These are phyloP conservation scores for Tremellales sp. DNA, from an alignment of 1,284 basidiomycete species.

Conservation along the genomic window DNA sequence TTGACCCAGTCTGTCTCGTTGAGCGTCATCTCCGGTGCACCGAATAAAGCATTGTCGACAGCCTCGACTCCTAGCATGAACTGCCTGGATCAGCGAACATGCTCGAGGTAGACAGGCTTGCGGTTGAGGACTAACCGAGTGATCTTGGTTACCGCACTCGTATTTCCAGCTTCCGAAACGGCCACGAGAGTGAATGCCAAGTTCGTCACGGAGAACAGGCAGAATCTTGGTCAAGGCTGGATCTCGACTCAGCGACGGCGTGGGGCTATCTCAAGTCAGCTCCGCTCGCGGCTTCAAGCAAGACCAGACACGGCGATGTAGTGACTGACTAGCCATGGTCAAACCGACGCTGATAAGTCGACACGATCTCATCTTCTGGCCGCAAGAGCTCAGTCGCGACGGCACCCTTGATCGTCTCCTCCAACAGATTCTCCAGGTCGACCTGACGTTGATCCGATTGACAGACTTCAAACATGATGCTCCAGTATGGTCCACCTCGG, in stretches of 20 bases:
- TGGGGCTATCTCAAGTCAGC: conserved; percentile 42
- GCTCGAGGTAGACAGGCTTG: background rate
- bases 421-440: conserved; percentile 50
- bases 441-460: conserved; percentile 54
- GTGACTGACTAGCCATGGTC: conserved; percentile 41
- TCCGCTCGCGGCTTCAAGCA: background rate
- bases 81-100: conserved; percentile 6
- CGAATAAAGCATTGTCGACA: conserved; percentile 51
- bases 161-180: conserved; percentile 56
- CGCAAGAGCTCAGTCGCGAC: conserved; percentile 52
- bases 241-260: conserved; percentile 52
- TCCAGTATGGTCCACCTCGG: conserved; percentile 52
- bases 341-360: conserved; percentile 53
- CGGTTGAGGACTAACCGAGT: conserved; percentile 35
- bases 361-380: conserved; percentile 53
- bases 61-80: conserved; percentile 56
- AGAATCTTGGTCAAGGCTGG: conserved; percentile 50
- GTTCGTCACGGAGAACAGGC: conserved; percentile 48
- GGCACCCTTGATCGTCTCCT: conserved; percentile 53
- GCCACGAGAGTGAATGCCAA: conserved; percentile 51
- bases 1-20: conserved; percentile 52
- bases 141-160: conserved; percentile 55
- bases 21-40: conserved; percentile 51
- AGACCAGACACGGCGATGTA: background rate
- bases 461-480: conserved; percentile 54